Evolutionary conservation across 2,329 filamentous ascomycete species (phyloP).

Genomic region (Arthroderma uncinatum): DNA sequence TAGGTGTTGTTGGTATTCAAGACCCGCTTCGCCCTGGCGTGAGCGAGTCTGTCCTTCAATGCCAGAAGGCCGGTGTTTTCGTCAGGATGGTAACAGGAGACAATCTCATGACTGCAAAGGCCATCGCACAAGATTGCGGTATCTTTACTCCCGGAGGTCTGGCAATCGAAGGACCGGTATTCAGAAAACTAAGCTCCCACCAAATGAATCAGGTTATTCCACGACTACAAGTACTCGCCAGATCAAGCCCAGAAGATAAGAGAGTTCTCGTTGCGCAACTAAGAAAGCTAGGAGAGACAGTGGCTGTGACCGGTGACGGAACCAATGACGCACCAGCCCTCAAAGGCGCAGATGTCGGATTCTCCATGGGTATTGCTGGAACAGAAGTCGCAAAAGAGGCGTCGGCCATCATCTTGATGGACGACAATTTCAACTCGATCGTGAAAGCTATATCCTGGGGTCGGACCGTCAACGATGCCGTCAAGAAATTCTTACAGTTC

Average conservation of each 20-base stretch:
- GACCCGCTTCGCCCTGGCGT: conserved; percentile 61
- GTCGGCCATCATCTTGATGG: conserved; percentile 55
- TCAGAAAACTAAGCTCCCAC: conserved; percentile 49
- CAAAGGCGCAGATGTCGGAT: conserved; percentile 55
- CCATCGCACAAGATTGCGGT: conserved; percentile 63
- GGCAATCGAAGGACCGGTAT: conserved; percentile 58
- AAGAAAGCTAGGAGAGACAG: conserved; percentile 50
- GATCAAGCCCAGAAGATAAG: conserved; percentile 58
- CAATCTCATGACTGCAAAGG: conserved; percentile 59
- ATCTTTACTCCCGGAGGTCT: conserved; percentile 50
- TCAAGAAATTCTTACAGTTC: conserved; percentile 54
- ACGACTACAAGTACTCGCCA: conserved; percentile 51
- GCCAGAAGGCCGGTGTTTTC: conserved; percentile 56
- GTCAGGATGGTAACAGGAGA: conserved; percentile 67
- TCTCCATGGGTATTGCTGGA: conserved; percentile 57
- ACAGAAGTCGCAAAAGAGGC: conserved; percentile 59
- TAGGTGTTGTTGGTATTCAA: conserved; percentile 63
- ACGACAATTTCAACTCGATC: conserved; percentile 55
- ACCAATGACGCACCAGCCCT: conserved; percentile 57
- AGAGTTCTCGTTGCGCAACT: conserved; percentile 51
- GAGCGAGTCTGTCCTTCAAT: conserved; percentile 54
- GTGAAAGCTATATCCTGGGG: conserved; percentile 58
- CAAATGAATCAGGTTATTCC: conserved; percentile 51
- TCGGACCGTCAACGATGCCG: conserved; percentile 55
- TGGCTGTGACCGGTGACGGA: conserved; percentile 54